Percentiles rank a stretch among this genome's conserved stretches.
Evolutionary conservation across 2,329 filamentous ascomycete genomes (phyloP).

Genomic region (Penicillium sp.): DNA sequence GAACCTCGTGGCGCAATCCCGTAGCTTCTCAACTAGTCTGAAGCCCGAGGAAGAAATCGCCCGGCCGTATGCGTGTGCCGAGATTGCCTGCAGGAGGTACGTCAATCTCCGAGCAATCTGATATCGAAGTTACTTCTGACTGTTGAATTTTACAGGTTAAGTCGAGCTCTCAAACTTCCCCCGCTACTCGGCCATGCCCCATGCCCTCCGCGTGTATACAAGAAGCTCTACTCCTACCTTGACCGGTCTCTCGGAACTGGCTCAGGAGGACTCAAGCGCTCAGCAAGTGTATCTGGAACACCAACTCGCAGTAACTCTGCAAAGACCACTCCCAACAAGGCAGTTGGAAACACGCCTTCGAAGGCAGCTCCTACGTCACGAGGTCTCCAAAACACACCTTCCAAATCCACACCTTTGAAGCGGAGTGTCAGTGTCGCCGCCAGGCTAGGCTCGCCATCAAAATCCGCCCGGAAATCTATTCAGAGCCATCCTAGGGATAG

Average conservation of each 20-base stretch:
- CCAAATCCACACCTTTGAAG: conserved; percentile 44
- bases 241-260: conserved; percentile 62
- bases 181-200: conserved; percentile 73
- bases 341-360: conserved; percentile 26
- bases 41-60: conserved; percentile 86
- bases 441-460: conserved; percentile 19
- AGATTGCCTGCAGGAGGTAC: conserved; percentile 85
- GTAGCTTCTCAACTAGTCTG: conserved; percentile 70
- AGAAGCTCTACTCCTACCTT: conserved; percentile 77
- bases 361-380: conserved; percentile 30
- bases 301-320: conserved; percentile 28
- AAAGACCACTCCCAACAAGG: conserved; percentile 42
- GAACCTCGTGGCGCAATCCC: conserved; percentile 76
- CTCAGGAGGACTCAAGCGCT: conserved; percentile 34
- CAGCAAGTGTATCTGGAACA: conserved; percentile 33
- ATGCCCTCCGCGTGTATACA: conserved; percentile 76
- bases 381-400: conserved; percentile 41
- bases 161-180: conserved; percentile 72
- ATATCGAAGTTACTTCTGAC: neutral
- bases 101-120: neutral
- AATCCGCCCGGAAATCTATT: conserved; percentile 19
- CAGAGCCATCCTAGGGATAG: conserved; percentile 19
- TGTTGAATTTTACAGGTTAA: conserved; percentile 57
- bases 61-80: conserved; percentile 78
- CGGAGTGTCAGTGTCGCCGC: conserved; percentile 33